phyloP scores from a whole-genome alignment of 495 filamentous ascomycete species.

The Xylaria cubensis region DNA sequence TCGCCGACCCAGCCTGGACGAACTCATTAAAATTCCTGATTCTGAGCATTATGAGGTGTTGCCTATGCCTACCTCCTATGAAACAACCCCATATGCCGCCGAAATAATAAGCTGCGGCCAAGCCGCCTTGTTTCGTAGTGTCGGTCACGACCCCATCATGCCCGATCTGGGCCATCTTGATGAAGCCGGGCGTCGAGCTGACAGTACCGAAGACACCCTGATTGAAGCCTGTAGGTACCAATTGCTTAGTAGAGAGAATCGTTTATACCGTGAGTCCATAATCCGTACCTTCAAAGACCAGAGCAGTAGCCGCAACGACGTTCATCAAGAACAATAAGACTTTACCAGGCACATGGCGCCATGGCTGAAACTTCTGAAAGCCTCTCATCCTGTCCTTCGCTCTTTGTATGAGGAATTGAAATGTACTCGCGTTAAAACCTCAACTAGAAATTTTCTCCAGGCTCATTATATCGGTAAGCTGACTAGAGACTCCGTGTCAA shows the following conservation, averaged over 20 bases:
- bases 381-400: constrained; percentile 16
- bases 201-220: constrained; percentile 63
- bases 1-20: constrained; percentile 59
- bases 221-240: constrained; percentile 54
- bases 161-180: constrained; percentile 44
- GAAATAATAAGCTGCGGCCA: constrained; percentile 62
- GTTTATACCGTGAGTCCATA: background rate
- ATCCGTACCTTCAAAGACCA: constrained; percentile 26
- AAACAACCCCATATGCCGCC: constrained; percentile 62
- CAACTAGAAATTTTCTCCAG: background rate
- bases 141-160: constrained; percentile 33
- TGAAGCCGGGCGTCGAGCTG: constrained; percentile 55
- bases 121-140: constrained; percentile 49
- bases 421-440: background rate
- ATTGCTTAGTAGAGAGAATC: constrained; percentile 37
- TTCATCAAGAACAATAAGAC: constrained; percentile 39
- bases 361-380: constrained; percentile 27
- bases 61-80: constrained; percentile 26
- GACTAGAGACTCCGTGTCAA: background rate
- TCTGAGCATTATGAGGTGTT: background rate
- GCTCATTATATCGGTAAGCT: background rate
- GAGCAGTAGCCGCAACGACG: constrained; percentile 40
- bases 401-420: background rate
- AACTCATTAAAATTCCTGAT: constrained; percentile 36
- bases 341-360: constrained; percentile 34